Conservation (phyloP, 169 alveolate species). For the Plasmodium adleri region DNA sequence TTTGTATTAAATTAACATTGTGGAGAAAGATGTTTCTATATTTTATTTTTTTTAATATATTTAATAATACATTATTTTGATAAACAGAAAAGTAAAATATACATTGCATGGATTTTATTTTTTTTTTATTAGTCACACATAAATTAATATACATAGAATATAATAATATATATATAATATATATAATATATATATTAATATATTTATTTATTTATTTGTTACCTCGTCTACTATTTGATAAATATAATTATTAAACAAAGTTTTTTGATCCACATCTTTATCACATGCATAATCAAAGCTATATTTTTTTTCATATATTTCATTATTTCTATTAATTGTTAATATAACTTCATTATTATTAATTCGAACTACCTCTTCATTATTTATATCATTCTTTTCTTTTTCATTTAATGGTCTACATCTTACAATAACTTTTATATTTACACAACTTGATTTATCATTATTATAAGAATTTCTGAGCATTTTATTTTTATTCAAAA, state of each 20-base stretch:
- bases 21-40: too few relatives aligned
- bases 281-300: conserved; percentile 75
- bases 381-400: conserved; percentile 81
- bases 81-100: too few relatives aligned
- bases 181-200: too few relatives aligned
- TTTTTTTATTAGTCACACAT: too few relatives aligned
- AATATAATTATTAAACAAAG: conserved; percentile 83
- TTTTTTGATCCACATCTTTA: conserved; percentile 74
- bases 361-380: conserved; percentile 74
- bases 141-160: too few relatives aligned
- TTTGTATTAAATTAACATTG: too few relatives aligned
- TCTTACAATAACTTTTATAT: conserved; percentile 88
- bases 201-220: neutral
- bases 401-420: conserved; percentile 89
- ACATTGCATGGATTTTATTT: too few relatives aligned
- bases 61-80: too few relatives aligned
- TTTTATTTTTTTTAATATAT: too few relatives aligned
- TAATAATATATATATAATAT: too few relatives aligned
- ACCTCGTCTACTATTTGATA: conserved; percentile 91
- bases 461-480: conserved; percentile 44
- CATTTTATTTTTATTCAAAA: conserved; percentile 12
- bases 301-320: conserved; percentile 77
- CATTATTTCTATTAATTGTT: conserved; percentile 76
- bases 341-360: conserved; percentile 78
- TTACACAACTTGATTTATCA: conserved; percentile 78